Evolutionary conservation across 2,329 filamentous ascomycete species (phyloP), one percentile per base, ranked within the genome.

Genomic region (Cladophialophora psammophila): DNA sequence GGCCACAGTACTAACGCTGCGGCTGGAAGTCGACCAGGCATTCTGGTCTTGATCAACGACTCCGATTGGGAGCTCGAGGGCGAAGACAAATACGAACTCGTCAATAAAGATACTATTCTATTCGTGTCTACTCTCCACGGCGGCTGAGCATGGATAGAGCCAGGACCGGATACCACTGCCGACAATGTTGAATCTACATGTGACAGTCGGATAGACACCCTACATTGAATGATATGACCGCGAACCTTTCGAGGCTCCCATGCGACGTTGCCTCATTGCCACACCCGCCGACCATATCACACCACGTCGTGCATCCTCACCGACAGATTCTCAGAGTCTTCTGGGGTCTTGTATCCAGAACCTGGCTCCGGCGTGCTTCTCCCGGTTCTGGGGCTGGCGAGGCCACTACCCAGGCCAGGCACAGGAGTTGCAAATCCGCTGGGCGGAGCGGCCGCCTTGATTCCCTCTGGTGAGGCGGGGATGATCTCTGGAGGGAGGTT

Each of bases 1-100:
- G 12, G 20, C 45, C 45, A 31, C 20, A 15, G 57, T 32, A n/a
- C 42, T 32, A 34, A 26, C 36, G 15, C 31, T 50, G 31, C 42
- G 5, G 7, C 15, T 45, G 13, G 18, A 36, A 98, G 94, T 68
- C 93, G 95, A 61, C 95, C 95, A 5, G 95, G 95, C 2, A 97
- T 99, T 78, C 87, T 99, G 52, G 94, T 97, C 34, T 85, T 99
- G 65, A 96, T 99, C 79, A 99, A 99, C 77, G 95, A 99, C 74
- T 92, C 93, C 32, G 95, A 99, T 78, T 99, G 95, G 95, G 95
- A 98, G 79, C 87, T 99, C 12, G 95, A 98, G 80, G 95, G 94
- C 18, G 94, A 98, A 80, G 93, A 95, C 76, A 86, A 88, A 72
- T 98, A 98, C 77, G 90, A 93, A 79, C 81, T 99, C 65, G 89